Conservation (phyloP, 2,329 filamentous ascomycete genomes). For the Fusarium citri region DNA sequence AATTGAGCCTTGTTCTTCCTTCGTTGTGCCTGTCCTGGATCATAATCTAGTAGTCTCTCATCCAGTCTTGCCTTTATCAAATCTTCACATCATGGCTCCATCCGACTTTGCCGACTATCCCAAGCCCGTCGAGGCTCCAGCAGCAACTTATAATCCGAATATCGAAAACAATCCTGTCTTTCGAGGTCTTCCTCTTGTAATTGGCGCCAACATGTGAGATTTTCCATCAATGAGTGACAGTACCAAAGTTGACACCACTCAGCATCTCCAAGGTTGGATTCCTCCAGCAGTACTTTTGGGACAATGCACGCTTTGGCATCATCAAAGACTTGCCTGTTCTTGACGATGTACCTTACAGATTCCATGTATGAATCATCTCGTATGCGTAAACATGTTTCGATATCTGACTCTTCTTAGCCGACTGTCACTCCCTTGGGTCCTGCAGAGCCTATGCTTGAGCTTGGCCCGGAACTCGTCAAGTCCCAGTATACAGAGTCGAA, state of each 20-base stretch:
- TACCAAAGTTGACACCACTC: slow-evolving; percentile 13
- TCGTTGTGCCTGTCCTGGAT: not conserved
- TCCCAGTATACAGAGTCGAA: slow-evolving; percentile 55
- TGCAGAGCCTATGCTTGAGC: slow-evolving; percentile 52
- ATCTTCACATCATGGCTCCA: slow-evolving; percentile 42
- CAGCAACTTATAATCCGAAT: slow-evolving; percentile 51
- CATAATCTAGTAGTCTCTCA: not conserved
- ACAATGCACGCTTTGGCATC: slow-evolving; percentile 69
- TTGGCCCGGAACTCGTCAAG: slow-evolving; percentile 56
- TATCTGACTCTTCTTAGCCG: slow-evolving; percentile 56
- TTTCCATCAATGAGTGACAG: not conserved
- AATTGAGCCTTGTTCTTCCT: not conserved
- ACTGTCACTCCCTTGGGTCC: slow-evolving; percentile 64
- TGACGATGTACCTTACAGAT: slow-evolving; percentile 57
- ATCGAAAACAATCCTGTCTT: slow-evolving; percentile 75
- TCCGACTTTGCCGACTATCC: slow-evolving; percentile 59
- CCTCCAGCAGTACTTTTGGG: slow-evolving; percentile 75
- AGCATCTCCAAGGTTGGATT: slow-evolving; percentile 71
- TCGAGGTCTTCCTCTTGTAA: slow-evolving; percentile 71
- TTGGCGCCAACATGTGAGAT: slow-evolving; percentile 70
- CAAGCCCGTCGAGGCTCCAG: slow-evolving; percentile 50
- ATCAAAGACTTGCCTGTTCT: slow-evolving; percentile 61
- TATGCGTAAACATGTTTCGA: no score
- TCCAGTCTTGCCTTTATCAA: not conserved
- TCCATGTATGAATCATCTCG: slow-evolving; percentile 57